A percentile compares a stretch with the other conserved stretches of the same genome.
Evolutionary conservation across 2,329 filamentous ascomycete species (phyloP).

Genomic region (Golovinomyces cichoracearum): DNA sequence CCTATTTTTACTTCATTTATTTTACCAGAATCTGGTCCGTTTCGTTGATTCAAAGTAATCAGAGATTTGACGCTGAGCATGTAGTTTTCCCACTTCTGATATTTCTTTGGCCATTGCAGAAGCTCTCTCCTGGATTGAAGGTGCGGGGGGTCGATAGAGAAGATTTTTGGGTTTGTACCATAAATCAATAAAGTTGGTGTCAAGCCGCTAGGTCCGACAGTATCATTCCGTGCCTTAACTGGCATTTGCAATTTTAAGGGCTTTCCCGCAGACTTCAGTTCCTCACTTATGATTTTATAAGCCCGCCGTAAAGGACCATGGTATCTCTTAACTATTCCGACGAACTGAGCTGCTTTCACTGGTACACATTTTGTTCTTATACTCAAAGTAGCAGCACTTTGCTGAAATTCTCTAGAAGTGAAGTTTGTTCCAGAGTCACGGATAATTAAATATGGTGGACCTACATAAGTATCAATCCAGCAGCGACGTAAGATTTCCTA

Average conservation of each 20-base stretch:
- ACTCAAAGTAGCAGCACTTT: not conserved
- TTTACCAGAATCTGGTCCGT: not conserved
- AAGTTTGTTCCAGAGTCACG: constrained; percentile 2
- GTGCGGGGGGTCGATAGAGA: not conserved
- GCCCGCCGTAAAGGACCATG: not conserved
- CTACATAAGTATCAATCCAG: constrained; percentile 3
- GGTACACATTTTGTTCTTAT: not conserved
- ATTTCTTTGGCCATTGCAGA: constrained; percentile 2
- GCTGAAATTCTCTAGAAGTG: constrained; percentile 1
- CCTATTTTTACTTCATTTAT: constrained; percentile 2
- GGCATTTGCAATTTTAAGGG: not conserved
- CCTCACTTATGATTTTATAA: not conserved
- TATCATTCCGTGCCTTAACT: not conserved
- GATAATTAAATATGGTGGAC: constrained; percentile 1
- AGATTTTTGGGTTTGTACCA: not conserved
- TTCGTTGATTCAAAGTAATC: constrained; percentile 1
- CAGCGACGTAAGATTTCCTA: constrained; percentile 1
- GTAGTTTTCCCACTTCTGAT: constrained; percentile 2
- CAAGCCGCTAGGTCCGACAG: not conserved
- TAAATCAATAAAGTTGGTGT: not conserved
- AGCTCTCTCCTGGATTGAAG: not conserved
- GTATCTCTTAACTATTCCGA: constrained; percentile 2
- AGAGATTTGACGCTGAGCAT: not conserved
- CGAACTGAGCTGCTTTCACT: constrained; percentile 1
- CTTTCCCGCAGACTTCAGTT: not conserved